Conservation (phyloP, 2,329 filamentous ascomycete genomes). For the Cadophora malorum region DNA sequence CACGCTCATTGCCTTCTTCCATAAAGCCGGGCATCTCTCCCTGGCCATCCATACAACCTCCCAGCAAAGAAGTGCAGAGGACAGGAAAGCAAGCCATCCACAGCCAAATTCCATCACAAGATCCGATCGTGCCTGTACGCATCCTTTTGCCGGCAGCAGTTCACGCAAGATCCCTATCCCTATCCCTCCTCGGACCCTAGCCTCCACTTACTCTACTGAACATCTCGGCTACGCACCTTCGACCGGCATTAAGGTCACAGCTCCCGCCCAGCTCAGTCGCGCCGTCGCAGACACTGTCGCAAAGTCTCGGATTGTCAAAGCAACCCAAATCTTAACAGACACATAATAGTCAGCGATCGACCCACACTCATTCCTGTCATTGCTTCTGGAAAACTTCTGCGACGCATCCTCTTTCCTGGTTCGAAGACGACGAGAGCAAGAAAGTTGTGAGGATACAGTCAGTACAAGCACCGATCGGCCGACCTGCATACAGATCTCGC, state of each 20-base stretch:
- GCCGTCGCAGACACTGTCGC: slow-evolving; percentile 43
- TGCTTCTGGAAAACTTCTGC: slow-evolving; percentile 25
- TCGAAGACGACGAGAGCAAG: not conserved
- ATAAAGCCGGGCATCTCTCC: slow-evolving; percentile 15
- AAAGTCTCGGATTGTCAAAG: slow-evolving; percentile 43
- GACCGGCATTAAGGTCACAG: slow-evolving; percentile 39
- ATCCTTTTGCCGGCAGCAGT: slow-evolving; percentile 30
- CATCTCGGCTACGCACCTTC: slow-evolving; percentile 39
- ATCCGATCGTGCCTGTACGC: slow-evolving; percentile 24
- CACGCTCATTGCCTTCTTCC: not conserved
- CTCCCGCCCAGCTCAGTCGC: slow-evolving; percentile 35
- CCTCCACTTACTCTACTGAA: slow-evolving; percentile 15
- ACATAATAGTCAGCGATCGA: not conserved
- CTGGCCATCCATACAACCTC: slow-evolving; percentile 16
- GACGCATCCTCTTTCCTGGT: slow-evolving; percentile 4
- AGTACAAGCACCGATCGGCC: slow-evolving; percentile 1
- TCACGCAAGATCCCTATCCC: slow-evolving; percentile 29
- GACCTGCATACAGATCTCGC: slow-evolving; percentile 7
- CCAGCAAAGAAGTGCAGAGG: slow-evolving; percentile 5
- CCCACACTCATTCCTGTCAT: not conserved
- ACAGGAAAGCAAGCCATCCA: not conserved
- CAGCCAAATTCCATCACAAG: slow-evolving; percentile 8
- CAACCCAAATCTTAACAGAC: slow-evolving; percentile 36
- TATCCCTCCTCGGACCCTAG: slow-evolving; percentile 15
- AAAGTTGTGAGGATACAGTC: not conserved